These are phyloP conservation scores for Saccharomycopsis sp. DNA, from an alignment of 805 yeast genomes.

Conservation along the genomic window DNA sequence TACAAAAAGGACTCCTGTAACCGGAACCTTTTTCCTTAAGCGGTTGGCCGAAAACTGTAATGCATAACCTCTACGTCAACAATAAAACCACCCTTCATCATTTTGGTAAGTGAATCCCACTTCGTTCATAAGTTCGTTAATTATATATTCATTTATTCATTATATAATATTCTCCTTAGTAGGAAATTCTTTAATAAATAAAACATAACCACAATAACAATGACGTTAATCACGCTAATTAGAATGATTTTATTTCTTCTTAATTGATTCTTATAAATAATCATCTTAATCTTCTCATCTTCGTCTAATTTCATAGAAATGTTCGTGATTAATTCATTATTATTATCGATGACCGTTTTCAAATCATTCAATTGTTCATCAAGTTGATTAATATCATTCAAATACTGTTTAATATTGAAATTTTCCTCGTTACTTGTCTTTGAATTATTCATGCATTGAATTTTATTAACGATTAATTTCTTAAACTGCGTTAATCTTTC, in stretches of 20 bases:
- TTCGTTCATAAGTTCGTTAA: background rate
- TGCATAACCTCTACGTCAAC: too few species aligned
- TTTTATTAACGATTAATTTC: background rate
- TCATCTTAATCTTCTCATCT: background rate
- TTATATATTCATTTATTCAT: background rate
- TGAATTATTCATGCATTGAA: background rate
- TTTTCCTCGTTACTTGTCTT: too few species aligned
- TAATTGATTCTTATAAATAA: background rate
- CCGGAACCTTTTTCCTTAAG: too few species aligned
- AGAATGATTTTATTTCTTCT: background rate
- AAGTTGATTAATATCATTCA: constrained; percentile 2
- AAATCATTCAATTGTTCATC: constrained; percentile 1
- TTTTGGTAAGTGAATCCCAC: background rate
- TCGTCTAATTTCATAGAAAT: background rate
- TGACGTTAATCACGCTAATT: background rate
- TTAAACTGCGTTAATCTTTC: background rate
- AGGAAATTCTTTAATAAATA: background rate
- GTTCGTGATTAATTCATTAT: background rate
- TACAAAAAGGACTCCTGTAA: too few species aligned
- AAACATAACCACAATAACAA: background rate
- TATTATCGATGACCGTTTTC: constrained; percentile 2
- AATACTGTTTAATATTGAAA: constrained; percentile 1
- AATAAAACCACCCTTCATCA: too few species aligned
- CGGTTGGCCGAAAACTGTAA: too few species aligned
- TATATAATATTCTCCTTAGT: background rate